Base-by-base conservation (phyloP, 805 yeast genomes). In the Blastobotrys terrestris region DNA sequence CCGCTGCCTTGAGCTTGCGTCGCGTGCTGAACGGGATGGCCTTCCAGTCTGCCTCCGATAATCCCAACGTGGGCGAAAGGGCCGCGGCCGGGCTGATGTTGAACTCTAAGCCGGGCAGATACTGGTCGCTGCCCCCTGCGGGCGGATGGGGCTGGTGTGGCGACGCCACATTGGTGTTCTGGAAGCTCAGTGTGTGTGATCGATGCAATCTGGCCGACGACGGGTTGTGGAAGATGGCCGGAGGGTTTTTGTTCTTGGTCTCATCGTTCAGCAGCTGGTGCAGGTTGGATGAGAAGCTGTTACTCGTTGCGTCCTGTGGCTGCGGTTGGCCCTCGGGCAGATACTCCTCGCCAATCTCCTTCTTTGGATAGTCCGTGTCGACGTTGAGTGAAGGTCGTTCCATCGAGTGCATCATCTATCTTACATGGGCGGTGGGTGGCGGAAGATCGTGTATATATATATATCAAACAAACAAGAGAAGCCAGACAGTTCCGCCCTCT, bases 31-130 rank as follows among this genome's bases (percentile, higher is more conserved):
- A 60, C 18, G 63, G 63, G 20, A 60, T 50, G 16, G 53, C 47
- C 41, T 51, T 56, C 62, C 62, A 60, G 16, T 60, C 63, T n/a
- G 44, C 31, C 15, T 57, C 63, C 7, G 58, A 39, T n/a, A 57
- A 46, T 3, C 60, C 60, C 35, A 56, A 39, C 14, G 57, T 54
- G 1, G 61, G 61, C 2, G 58, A 55, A 44, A 42, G 16, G 19
- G 52, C 51, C 8, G 35, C 46, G 26, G 19, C 51, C 8, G 46
- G 51, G 20, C 26, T 40, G 20, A 48, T 39, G 40, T 48, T 48
- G 51, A 48, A 48, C 18, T 48, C 46, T 3, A 48, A 40, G 8
- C 45, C n/a, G 26, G 21, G 45, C 26, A 43, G 21, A 43, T 43
- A 43, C 21, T 43, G 45, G 21, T 43, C 45, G 7, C 22, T 16